Percentiles rank a stretch among this genome's conserved stretches.
Evolutionary conservation across 805 yeast species (phyloP).

Genomic region (Metschnikowia reukaufii): DNA sequence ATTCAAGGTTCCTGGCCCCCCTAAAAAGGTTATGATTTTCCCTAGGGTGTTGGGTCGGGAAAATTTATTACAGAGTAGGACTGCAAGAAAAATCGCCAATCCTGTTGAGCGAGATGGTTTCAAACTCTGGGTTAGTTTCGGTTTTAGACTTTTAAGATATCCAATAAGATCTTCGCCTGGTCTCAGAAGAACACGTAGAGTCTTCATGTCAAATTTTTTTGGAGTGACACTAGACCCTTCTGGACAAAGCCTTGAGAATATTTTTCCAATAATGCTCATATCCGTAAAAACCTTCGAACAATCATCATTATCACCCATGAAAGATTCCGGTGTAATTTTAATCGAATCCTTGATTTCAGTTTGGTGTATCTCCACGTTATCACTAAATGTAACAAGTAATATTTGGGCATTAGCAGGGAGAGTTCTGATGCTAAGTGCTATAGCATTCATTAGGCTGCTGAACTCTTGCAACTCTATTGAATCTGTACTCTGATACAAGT

Average conservation of each 20-base stretch:
- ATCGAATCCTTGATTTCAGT: not conserved
- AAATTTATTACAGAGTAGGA: constrained; percentile 22
- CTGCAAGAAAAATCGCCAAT: constrained; percentile 28
- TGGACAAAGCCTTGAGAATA: not conserved
- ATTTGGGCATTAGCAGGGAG: constrained; percentile 21
- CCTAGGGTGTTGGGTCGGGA: constrained; percentile 27
- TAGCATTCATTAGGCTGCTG: constrained; percentile 16
- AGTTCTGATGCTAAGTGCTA: constrained; percentile 14
- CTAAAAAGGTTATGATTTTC: constrained; percentile 29
- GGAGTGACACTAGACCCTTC: not conserved
- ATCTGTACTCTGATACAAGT: constrained; percentile 31
- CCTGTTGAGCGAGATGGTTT: constrained; percentile 40
- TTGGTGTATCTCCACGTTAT: constrained; percentile 26
- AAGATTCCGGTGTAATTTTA: not conserved
- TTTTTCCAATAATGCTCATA: not conserved
- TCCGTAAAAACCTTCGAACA: not conserved
- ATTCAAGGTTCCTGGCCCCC: constrained; percentile 40
- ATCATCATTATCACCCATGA: not conserved
- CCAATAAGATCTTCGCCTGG: constrained; percentile 12
- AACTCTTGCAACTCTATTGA: constrained; percentile 16
- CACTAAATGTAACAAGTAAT: constrained; percentile 31
- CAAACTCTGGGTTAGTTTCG: constrained; percentile 26
- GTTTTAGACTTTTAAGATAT: constrained; percentile 19
- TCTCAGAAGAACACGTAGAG: constrained; percentile 6
- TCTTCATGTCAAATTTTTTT: not conserved